Base-by-base conservation (phyloP, 208 protist genomes). In the Trypanosomatidae sp. region DNA sequence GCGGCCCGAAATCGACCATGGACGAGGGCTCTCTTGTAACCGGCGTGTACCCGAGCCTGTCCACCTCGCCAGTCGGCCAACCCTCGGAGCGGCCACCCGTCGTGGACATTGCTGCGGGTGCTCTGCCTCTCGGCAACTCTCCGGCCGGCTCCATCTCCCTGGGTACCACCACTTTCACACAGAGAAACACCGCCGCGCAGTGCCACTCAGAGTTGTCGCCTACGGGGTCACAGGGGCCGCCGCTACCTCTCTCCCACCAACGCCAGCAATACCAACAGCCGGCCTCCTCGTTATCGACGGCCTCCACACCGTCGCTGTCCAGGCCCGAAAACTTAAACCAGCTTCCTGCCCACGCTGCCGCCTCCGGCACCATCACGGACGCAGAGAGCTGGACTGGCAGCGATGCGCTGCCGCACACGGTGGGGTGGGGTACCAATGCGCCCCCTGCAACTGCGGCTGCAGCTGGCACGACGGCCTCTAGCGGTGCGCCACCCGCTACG, bases 121-220 rank as follows among this genome's bases (percentile, higher is more conserved):
- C 30, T 13, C 30, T 22, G 33, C 58, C 58, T 7, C 33, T 62
- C 33, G 30, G 12, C 33, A 8, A n/a, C 58, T 43, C 55, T 13
- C 28, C 55, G 6, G 13, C 55, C 9, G 30, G 39, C 36, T 47
- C 60, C 15, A 15, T 17, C 65, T 41, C 65, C n/a, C n/a, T 33
- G 25, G 28, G 33, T 7, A 30, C 25, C 65, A 17, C 28, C 46
- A 41, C 28, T n/a, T 25, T 15, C 28, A 47, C 43, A 8, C 46
- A 47, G 43, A 52, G 15, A 7, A 25, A 49, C n/a, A 68, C 39
- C 43, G 8, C 43, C 41, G 41, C 43, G 13, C 64, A 33, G 64
- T 19, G 52, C 19, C 44, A 47, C 25, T 39, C 17, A 12, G 66
- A 13, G 66, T 30, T 33, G 66, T 71, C 66, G 66, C 66, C 33